Base-by-base conservation (phyloP, 2,329 filamentous ascomycete genomes). In the Dendrostoma leiphaemia region DNA sequence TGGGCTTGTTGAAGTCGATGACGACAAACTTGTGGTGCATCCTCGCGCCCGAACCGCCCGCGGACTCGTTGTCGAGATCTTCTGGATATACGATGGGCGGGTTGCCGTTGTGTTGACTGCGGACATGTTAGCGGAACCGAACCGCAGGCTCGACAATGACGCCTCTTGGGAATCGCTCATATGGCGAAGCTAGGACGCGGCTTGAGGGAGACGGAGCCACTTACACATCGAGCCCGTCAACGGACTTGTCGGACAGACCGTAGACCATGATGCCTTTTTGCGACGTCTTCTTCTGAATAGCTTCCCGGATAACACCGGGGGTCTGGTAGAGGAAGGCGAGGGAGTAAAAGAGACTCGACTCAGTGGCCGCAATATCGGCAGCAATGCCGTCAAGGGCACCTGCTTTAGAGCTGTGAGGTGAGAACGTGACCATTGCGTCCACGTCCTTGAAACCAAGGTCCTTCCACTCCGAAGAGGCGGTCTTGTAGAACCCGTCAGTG, bases 331-430 rank as follows among this genome's bases (percentile, higher is more conserved):
- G 51, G 47, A 62, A 62, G n/a, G 60, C 60, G 34, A 62, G 60
- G 15, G 60, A 62, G 49, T 62, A 62, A 40, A 62, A 62, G 5
- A 62, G 48, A 43, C 60, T 62, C 9, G 60, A 62, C 40, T 67
- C 62, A 12, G 70, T 63, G 1, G 69, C 67, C 37, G 67, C 68
- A 54, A 74, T 70, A 45, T 75, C 72, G 24, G 48, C 23, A 4
- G 59, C 60, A 24, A 62, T 60, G 34, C 47, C 55, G 2, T 59
- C 53, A n/a, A 62, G 53, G 13, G 58, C 48, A 32, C 43, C 54
- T 1, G 48, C 57, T 15, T 58, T 61, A 29, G 59, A 57, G 48
- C 59, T 61, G 48, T 62, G 60, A 3, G 60, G 60, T 13, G 59
- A 61, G 45, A 61, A 62, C 2, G 60, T 62, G 26, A 62, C 59